These are phyloP conservation scores for Colletotrichum liaoningense DNA, from an alignment of 2,329 filamentous ascomycete species.

Conservation along the genomic window DNA sequence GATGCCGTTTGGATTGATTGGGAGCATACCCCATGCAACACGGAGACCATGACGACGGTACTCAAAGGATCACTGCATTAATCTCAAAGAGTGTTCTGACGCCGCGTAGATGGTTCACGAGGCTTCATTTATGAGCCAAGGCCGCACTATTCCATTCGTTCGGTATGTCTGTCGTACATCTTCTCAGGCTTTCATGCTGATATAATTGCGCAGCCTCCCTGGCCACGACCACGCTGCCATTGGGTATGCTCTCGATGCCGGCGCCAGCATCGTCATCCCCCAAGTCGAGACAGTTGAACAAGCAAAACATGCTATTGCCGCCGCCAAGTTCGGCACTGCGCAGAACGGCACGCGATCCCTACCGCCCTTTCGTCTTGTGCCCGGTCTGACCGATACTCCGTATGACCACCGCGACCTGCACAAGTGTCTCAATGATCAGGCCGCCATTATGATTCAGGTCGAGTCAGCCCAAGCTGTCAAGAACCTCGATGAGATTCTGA, in stretches of 20 bases:
- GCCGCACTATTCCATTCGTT: constrained; percentile 56
- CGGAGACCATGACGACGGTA: constrained; percentile 59
- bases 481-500: constrained; percentile 61
- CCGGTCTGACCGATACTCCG: constrained; percentile 51
- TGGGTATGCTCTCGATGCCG: constrained; percentile 58
- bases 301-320: constrained; percentile 53
- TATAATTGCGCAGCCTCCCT: constrained; percentile 43
- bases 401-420: constrained; percentile 48
- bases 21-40: constrained; percentile 58
- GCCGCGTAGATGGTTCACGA: constrained; percentile 55
- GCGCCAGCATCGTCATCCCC: constrained; percentile 57
- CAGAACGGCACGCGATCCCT: constrained; percentile 55
- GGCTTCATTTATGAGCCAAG: constrained; percentile 57
- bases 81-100: constrained; percentile 8
- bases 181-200: too few species aligned
- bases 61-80: accelerated
- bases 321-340: constrained; percentile 56
- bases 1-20: constrained; percentile 60
- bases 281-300: constrained; percentile 60
- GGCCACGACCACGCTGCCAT: constrained; percentile 60
- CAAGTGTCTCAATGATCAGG: constrained; percentile 56
- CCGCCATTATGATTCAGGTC: constrained; percentile 61
- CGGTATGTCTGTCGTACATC: constrained; percentile 35
- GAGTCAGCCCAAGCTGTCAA: constrained; percentile 54
- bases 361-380: constrained; percentile 55